Conservation (phyloP, 139 green algal species). For the Chlorella sorokiniana region DNA sequence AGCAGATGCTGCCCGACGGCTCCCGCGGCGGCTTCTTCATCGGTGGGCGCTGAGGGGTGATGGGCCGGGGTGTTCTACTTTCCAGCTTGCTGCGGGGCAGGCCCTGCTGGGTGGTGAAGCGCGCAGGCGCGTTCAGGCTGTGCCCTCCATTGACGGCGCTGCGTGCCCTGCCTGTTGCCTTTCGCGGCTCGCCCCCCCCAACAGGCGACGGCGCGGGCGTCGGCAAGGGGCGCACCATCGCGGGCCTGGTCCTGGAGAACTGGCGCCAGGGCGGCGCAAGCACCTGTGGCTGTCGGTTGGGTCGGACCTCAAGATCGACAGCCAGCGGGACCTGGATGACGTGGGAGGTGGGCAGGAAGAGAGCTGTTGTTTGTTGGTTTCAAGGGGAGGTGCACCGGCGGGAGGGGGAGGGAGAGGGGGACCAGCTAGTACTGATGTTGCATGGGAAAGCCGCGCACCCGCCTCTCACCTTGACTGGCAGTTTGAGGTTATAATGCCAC, state of each 20-base stretch:
- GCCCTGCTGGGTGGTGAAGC: too few relatives aligned
- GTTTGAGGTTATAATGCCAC: background rate
- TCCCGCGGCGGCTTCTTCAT: constrained; percentile 63
- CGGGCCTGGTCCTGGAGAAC: constrained; percentile 86
- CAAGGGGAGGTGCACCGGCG: background rate
- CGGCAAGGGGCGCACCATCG: constrained; percentile 82
- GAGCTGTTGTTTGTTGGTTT: background rate
- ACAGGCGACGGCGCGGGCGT: constrained; percentile 61
- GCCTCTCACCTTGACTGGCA: background rate
- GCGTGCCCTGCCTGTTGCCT: too few relatives aligned
- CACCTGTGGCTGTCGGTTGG: constrained; percentile 79
- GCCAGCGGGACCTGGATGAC: constrained; percentile 65
- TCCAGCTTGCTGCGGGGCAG: background rate
- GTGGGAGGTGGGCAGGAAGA: constrained; percentile 42
- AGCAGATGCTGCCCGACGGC: constrained; percentile 51
- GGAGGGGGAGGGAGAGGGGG: too few relatives aligned
- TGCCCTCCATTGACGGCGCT: background rate
- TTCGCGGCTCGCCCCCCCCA: background rate
- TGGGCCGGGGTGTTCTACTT: background rate
- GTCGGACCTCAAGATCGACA: constrained; percentile 70
- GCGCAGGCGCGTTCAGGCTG: background rate
- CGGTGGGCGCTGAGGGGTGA: constrained; percentile 22
- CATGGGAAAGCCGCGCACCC: background rate
- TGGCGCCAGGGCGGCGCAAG: constrained; percentile 64
- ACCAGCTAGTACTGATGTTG: too few relatives aligned